phyloP scores from a whole-genome alignment of 2,329 filamentous ascomycete genomes.

The Penicillium sp. region DNA sequence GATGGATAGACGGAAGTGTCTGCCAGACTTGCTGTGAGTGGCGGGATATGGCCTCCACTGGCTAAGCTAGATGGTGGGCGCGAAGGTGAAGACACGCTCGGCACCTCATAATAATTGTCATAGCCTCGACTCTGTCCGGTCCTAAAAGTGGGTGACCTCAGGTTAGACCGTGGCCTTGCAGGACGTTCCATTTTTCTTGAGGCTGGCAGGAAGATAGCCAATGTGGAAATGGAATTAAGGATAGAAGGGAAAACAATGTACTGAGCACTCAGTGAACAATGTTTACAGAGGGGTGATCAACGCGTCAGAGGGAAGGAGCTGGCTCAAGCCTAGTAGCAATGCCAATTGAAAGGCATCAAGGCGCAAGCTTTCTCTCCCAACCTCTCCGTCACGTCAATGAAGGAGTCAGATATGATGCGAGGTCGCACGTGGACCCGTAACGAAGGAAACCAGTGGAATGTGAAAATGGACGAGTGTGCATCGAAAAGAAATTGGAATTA shows the following conservation, averaged over 20 bases:
- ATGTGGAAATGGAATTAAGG: not conserved
- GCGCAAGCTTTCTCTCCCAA: not conserved
- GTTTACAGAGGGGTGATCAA: slow-evolving; percentile 9
- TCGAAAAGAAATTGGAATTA: slow-evolving; percentile 22
- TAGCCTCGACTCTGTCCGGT: slow-evolving; percentile 16
- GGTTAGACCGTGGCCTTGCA: slow-evolving; percentile 23
- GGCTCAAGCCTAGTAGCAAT: not conserved
- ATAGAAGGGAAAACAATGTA: slow-evolving; percentile 2
- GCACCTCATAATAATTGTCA: slow-evolving; percentile 30
- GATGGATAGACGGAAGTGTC: slow-evolving; percentile 41
- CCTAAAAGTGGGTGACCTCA: slow-evolving; percentile 18
- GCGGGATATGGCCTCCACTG: slow-evolving; percentile 43
- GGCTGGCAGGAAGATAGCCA: not conserved
- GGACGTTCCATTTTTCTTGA: slow-evolving; percentile 17
- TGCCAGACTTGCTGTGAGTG: slow-evolving; percentile 35
- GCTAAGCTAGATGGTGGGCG: slow-evolving; percentile 46
- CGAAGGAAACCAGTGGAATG: slow-evolving; percentile 29
- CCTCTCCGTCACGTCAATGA: slow-evolving; percentile 11
- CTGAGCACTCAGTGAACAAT: slow-evolving; percentile 6
- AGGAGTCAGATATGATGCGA: slow-evolving; percentile 3
- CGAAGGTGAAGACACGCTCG: slow-evolving; percentile 33
- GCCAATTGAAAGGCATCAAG: slow-evolving; percentile 5
- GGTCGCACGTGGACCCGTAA: slow-evolving; percentile 15
- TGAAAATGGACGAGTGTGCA: slow-evolving; percentile 14
- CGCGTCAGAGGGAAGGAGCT: not conserved